These are phyloP conservation scores for Candida pini DNA, from an alignment of 805 yeast species.

Conservation along the genomic window DNA sequence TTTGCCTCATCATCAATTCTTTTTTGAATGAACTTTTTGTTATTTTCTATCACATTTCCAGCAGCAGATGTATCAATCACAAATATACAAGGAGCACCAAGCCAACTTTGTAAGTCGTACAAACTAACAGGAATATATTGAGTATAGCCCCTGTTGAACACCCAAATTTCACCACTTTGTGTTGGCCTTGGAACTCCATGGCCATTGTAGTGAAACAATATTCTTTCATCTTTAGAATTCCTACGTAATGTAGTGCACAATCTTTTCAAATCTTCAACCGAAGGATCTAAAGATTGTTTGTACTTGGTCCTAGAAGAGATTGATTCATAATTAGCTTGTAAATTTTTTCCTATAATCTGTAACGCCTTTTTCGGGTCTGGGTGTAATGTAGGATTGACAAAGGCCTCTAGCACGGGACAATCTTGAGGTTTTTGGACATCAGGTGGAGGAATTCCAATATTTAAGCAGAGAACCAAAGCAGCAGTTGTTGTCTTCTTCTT, in stretches of 20 bases:
- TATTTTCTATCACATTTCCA: conserved; percentile 86
- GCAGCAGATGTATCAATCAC: conserved; percentile 95
- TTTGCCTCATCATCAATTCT: conserved; percentile 82
- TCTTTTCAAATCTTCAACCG: conserved; percentile 90
- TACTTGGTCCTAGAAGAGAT: conserved; percentile 81
- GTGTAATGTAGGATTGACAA: conserved; percentile 82
- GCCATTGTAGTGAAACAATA: conserved; percentile 92
- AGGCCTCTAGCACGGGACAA: conserved; percentile 85
- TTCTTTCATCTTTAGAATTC: conserved; percentile 89
- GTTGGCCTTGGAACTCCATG: conserved; percentile 99
- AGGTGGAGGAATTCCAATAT: conserved; percentile 96
- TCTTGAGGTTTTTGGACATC: conserved; percentile 91
- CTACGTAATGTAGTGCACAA: conserved; percentile 85
- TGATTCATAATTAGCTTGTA: conserved; percentile 87
- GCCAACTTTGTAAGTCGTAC: conserved; percentile 94
- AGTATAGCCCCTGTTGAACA: conserved; percentile 92
- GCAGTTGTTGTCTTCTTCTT: conserved; percentile 92
- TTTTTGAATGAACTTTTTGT: conserved; percentile 83
- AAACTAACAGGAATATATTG: conserved; percentile 95
- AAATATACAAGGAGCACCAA: conserved; percentile 95
- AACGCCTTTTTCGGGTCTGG: conserved; percentile 87
- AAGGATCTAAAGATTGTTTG: conserved; percentile 88
- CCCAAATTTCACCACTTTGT: conserved; percentile 96
- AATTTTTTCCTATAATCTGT: conserved; percentile 81
- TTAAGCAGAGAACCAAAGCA: conserved; percentile 83